A percentile compares a stretch with the other conserved stretches of the same genome.
Conservation (phyloP, 2,329 filamentous ascomycete genomes). For the Leptosphaerulina australis region DNA sequence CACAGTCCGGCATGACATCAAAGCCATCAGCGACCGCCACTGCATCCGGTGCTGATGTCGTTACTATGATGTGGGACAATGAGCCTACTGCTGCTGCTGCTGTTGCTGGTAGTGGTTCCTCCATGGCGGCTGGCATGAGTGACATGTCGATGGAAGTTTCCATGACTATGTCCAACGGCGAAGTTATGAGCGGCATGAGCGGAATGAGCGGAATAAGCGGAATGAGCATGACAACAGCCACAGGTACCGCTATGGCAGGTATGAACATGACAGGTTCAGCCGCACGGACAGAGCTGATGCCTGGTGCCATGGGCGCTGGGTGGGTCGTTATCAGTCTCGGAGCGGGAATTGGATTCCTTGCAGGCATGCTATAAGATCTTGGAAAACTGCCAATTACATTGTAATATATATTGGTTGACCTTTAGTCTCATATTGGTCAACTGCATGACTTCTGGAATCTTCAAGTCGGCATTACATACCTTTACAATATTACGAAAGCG, state of each 20-base stretch:
- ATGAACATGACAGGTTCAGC: conserved; percentile 25
- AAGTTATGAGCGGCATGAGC: conserved; percentile 11
- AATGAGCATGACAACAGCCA: conserved; percentile 46
- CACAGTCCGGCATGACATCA: conserved; percentile 13
- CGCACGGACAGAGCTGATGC: conserved; percentile 10
- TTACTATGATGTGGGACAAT: conserved; percentile 30
- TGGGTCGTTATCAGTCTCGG: conserved; percentile 25
- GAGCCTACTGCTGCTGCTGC: conserved; percentile 4
- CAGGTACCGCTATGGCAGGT: conserved; percentile 49
- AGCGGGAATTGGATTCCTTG: conserved; percentile 24
- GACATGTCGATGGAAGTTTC: conserved; percentile 37
- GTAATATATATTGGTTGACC: not conserved
- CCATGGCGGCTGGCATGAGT: conserved; percentile 46
- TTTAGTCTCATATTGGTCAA: not conserved
- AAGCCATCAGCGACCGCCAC: conserved; percentile 17
- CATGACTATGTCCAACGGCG: conserved; percentile 34
- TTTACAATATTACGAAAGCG: not conserved
- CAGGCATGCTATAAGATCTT: conserved; percentile 15
- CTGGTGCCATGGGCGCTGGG: conserved; percentile 14
- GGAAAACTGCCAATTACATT: not conserved
- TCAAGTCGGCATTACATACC: not conserved
- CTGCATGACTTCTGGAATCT: not conserved
- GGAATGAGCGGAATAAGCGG: conserved; percentile 11
- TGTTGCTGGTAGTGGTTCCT: not conserved
- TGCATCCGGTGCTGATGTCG: conserved; percentile 8